Base-by-base conservation (phyloP, 139 green algal genomes). In the Spirogloea muscicola region DNA sequence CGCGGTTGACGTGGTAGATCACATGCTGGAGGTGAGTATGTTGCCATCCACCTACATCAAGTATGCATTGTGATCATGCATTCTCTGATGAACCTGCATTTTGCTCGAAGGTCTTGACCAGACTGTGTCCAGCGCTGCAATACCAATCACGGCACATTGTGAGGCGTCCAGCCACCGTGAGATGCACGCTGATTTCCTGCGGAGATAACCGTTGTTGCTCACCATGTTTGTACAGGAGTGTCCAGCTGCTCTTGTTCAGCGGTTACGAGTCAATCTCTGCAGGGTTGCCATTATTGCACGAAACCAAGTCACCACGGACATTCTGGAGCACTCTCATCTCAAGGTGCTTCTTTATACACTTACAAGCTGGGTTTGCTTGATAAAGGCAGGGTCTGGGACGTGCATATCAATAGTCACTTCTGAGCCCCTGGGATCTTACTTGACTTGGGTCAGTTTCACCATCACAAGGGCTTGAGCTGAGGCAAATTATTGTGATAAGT, bases 241-340 rank as follows among this genome's bases (percentile, higher is more conserved):
- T 9, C 76, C 79, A 0, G 5, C 38, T 0, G 57, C 37, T 1
- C 49, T 91, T 7, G 31, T 91, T 40, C 29, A 82, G 36, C 61
- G 72, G 0, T 57, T 92, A 61, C 16, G 34, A 3, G 38, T 72
- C 7, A 36, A 51, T 2, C 67, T 84, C 1, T 82, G 81, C 13
- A 79, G 81, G 7, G 60, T 94, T 38, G 89, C 85, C 16, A 88
- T 94, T 68, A 94, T 94, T 49, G 88, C 80, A 2, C 68, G 74
- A 13, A 34, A 51, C 2, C 85, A 92, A 76, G 77, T 87, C n/a
- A 93, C 89, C 16, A 87, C 85, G 1, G 89, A 93, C 76, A 88
- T 94, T 1, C 86, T 89, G 2, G 84, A 80, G 10, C 89, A 93
- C 51, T 51, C 6, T 2, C 82, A 89, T 73, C 55, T n/a, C n/a